Evolutionary conservation across 2,329 filamentous ascomycete genomes (phyloP), one percentile per base, ranked within the genome.

Genomic region (Pseudogymnoascus sp.): DNA sequence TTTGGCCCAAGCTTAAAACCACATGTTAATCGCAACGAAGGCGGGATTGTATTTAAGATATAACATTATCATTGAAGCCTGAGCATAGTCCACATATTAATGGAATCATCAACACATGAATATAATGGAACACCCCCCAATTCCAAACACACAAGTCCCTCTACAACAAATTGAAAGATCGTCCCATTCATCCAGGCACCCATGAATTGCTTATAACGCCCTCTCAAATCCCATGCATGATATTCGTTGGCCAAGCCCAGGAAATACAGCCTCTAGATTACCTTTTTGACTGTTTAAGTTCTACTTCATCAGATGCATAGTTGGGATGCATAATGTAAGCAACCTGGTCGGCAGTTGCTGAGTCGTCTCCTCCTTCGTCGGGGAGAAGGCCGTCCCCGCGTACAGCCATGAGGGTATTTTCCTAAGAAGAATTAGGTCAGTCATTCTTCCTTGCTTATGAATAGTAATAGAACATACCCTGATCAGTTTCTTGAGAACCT

Each of bases 281-380:
- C 47, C 18, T 61, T 30, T 58, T 61, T 58, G 54, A 18, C 39
- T 61, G 30, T 18, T 43, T 60, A 22, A 62, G 59, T n/a, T 57
- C 58, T 30, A 63, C 25, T 63, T 73, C 70, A 66, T 96, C 92
- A 8, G 95, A 80, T 0, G 89, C 90, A 71, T 90, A 96, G 76
- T 97, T 97, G 62, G 94, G 94, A 76, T 99, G 94, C 67, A 99
- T 72, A 25, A 97, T 89, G 72, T 97, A 99, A 59, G 94, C 82
- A 4, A 89, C 78, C 69, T 78, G 79, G 65, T 77, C 77, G 9
- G 71, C 72, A 28, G 66, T 63, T 14, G 76, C 73, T 20, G 79
- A 75, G 54, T 73, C 72, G 41, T 74, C 75, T 65, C 81, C 71
- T 70, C 77, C 74, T 66, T 76, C 67, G 71, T 76, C 75, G 11